Base-by-base conservation (phyloP, 768 basidiomycete genomes). In the Rhodotorula toruloides region DNA sequence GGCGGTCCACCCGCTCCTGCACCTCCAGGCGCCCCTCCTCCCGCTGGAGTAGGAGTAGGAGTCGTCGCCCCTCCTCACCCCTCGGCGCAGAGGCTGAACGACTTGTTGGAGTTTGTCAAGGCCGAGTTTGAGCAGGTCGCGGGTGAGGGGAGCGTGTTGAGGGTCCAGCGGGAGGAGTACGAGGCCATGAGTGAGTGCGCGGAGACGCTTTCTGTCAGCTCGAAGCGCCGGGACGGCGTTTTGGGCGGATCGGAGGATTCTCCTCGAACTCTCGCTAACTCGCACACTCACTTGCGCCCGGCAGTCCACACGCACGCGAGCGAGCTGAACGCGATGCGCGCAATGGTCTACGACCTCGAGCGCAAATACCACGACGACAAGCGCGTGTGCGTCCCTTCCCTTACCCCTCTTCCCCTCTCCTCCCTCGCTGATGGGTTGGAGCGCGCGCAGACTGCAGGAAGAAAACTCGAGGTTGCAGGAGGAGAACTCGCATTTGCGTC, bases 271-370 rank as follows among this genome's bases (percentile, higher is more conserved):
- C n/a, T n/a, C n/a, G n/a, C n/a, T n/a, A n/a, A 12, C 22, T 22
- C 44, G 44, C 44, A 13, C 31, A 54, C 29, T 12, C 19, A 1
- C 8, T 39, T n/a, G 19, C 34, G 19, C 19, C 21, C 17, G 17
- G 27, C 70, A 80, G 80, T 79, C 58, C 75, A 77, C 58, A 72
- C 73, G 34, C 94, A 98, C 78, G 86, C 97, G 68, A 88, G 86
- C 76, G 94, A 98, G 76, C 81, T 97, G 60, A 89, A 87, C 72
- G 85, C 87, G 75, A 91, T 99, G 74, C 85, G 91, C 42, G 87
- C 91, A 74, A 85, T 88, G 4, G 82, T 97, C 17, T 93, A 92
- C 75, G 91, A 97, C 71, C 86, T 99, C 61, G 94, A 99, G 76
- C 80, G 85, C 0, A 87, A 89, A 67, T 91, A 98, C 72, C 83